Percentiles rank a stretch among this genome's conserved stretches.
These are phyloP conservation scores for Hypoxylon cercidicola DNA, from an alignment of 495 filamentous ascomycete species.

Conservation along the genomic window DNA sequence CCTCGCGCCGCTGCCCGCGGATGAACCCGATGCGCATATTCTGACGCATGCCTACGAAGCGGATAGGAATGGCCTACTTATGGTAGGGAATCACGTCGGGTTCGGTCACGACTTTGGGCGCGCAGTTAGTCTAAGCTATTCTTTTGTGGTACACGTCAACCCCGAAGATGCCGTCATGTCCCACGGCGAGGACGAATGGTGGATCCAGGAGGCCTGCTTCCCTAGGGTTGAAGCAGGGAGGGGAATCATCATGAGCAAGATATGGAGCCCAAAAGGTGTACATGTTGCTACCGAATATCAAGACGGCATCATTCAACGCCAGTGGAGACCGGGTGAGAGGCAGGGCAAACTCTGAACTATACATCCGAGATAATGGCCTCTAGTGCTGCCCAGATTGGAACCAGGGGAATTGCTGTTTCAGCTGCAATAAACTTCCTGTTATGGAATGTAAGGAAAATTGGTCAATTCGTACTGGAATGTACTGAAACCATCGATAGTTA, in stretches of 20 bases:
- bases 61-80: slow-evolving; percentile 74
- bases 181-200: slow-evolving; percentile 65
- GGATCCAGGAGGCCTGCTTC: slow-evolving; percentile 72
- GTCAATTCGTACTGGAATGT: no score
- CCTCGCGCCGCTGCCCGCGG: slow-evolving; percentile 53
- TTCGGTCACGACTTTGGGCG: slow-evolving; percentile 60
- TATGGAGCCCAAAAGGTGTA: slow-evolving; percentile 71
- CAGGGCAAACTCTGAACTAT: slow-evolving; percentile 26
- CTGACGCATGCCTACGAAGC: slow-evolving; percentile 73
- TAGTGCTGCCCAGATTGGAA: not conserved
- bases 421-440: not conserved
- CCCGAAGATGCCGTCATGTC: slow-evolving; percentile 54
- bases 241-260: slow-evolving; percentile 68
- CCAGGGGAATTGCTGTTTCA: not conserved
- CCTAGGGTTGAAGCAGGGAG: slow-evolving; percentile 65
- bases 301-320: slow-evolving; percentile 61
- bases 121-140: slow-evolving; percentile 70
- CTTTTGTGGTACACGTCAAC: slow-evolving; percentile 69
- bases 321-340: slow-evolving; percentile 31
- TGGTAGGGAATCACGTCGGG: slow-evolving; percentile 69
- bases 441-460: not conserved
- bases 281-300: slow-evolving; percentile 72
- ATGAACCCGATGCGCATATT: slow-evolving; percentile 60
- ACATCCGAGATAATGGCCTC: not conserved
- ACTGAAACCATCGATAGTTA: not conserved